Percentiles rank a stretch among this genome's conserved stretches.
These are phyloP conservation scores for Saccharum officinarum DNA, from an alignment of 176 grass and related monocot species.

Conservation along the genomic window DNA sequence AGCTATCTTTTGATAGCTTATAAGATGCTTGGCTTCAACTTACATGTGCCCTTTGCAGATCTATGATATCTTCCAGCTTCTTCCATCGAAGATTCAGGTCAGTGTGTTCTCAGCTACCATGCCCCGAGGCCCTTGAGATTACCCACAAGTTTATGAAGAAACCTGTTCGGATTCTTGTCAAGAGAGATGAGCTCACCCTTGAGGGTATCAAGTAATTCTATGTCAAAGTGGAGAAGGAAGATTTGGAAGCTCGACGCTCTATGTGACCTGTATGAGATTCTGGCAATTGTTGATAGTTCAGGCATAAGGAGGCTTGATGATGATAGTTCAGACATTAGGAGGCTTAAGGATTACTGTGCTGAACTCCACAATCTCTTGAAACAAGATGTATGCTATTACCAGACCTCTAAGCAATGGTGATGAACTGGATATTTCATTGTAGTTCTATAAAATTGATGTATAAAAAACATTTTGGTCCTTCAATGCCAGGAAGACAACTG, in stretches of 20 bases:
- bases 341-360: slow-evolving; percentile 68
- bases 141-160: slow-evolving; percentile 94
- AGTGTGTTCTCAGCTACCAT: slow-evolving; percentile 89
- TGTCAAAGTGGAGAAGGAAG: not conserved
- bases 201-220: slow-evolving; percentile 83
- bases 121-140: slow-evolving; percentile 83
- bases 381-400: slow-evolving; percentile 69
- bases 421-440: not conserved
- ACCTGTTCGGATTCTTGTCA: slow-evolving; percentile 81
- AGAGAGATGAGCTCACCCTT: slow-evolving; percentile 75
- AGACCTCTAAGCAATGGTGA: not conserved
- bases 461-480: not conserved
- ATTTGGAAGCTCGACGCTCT: slow-evolving; percentile 76
- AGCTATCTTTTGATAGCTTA: too few species aligned
- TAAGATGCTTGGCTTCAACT: not conserved
- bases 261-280: slow-evolving; percentile 28
- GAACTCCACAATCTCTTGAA: slow-evolving; percentile 91
- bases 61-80: slow-evolving; percentile 90
- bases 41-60: slow-evolving; percentile 50
- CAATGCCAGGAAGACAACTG: too few species aligned
- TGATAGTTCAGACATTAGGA: slow-evolving; percentile 55
- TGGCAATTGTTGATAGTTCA: slow-evolving; percentile 41
- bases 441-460: not conserved
- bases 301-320: too few species aligned
- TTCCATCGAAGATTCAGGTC: slow-evolving; percentile 77